phyloP scores from a whole-genome alignment of 805 yeast species.

The Citeromyces nyonsensis region DNA sequence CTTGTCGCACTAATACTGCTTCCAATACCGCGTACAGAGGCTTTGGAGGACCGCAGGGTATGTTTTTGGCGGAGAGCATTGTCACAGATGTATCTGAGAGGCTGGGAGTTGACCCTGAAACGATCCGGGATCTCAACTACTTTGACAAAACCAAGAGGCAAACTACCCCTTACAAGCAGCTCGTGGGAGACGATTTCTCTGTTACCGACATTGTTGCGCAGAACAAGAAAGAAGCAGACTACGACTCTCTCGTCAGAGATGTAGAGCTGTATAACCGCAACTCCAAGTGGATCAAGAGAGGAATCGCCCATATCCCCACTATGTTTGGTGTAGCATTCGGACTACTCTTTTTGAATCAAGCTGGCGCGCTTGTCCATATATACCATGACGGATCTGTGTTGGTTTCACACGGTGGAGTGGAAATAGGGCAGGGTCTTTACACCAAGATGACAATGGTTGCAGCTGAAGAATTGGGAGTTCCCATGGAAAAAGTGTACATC shows the following conservation, averaged over 20 bases:
- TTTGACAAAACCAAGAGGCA: slow-evolving; percentile 11
- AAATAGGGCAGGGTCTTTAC: slow-evolving; percentile 31
- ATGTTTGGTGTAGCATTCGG: slow-evolving; percentile 32
- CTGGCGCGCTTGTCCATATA: slow-evolving; percentile 29
- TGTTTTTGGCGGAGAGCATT: slow-evolving; percentile 24
- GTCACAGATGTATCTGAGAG: slow-evolving; percentile 21
- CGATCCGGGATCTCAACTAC: slow-evolving; percentile 20
- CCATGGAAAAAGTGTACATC: slow-evolving; percentile 22
- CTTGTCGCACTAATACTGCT: slow-evolving; percentile 27
- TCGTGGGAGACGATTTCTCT: slow-evolving; percentile 22
- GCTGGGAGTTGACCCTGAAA: slow-evolving; percentile 21
- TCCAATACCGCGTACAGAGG: slow-evolving; percentile 34
- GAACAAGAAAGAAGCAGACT: slow-evolving; percentile 18
- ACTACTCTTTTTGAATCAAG: slow-evolving; percentile 26
- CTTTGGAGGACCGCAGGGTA: slow-evolving; percentile 35
- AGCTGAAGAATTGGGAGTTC: slow-evolving; percentile 24
- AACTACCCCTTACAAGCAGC: slow-evolving; percentile 22
- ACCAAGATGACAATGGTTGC: slow-evolving; percentile 33
- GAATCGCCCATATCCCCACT: slow-evolving; percentile 28
- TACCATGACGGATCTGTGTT: slow-evolving; percentile 29
- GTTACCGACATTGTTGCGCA: slow-evolving; percentile 19
- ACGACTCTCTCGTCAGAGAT: slow-evolving; percentile 15
- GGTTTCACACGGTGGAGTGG: slow-evolving; percentile 31
- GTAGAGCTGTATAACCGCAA: slow-evolving; percentile 22
- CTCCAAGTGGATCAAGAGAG: slow-evolving; percentile 29